These are phyloP conservation scores for Penicillium olsonii DNA, from an alignment of 2,329 filamentous ascomycete species.

Conservation along the genomic window DNA sequence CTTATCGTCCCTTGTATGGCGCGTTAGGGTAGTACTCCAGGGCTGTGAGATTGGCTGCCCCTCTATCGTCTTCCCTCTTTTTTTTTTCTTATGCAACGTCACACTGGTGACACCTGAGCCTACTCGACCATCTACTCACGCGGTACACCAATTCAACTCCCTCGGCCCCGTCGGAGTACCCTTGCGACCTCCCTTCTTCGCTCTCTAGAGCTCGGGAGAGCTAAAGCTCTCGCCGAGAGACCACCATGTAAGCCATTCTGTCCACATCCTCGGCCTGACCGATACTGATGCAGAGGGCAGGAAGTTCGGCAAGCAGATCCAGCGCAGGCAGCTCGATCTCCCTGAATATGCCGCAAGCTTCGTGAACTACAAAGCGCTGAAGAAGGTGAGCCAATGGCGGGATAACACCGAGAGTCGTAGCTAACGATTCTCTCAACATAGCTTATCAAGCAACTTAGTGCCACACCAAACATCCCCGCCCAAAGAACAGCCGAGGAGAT, in stretches of 20 bases:
- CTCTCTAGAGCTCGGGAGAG: slow-evolving; percentile 13
- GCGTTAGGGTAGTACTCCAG: slow-evolving; percentile 4
- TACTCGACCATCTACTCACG: too few species aligned
- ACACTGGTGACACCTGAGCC: slow-evolving; percentile 13
- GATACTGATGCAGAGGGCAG: slow-evolving; percentile 50
- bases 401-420: slow-evolving; percentile 3
- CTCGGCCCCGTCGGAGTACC: slow-evolving; percentile 4
- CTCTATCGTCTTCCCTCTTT: background rate
- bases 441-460: slow-evolving; percentile 98
- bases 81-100: slow-evolving; percentile 3
- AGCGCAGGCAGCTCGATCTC: slow-evolving; percentile 97
- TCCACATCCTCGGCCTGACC: background rate
- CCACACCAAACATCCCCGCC: slow-evolving; percentile 79
- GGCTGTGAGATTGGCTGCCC: background rate
- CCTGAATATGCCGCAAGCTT: slow-evolving; percentile 99
- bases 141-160: too few species aligned
- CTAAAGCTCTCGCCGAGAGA: slow-evolving; percentile 14
- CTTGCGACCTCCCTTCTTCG: background rate
- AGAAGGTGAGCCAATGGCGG: slow-evolving; percentile 70
- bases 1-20: slow-evolving; percentile 1
- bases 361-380: slow-evolving; percentile 98
- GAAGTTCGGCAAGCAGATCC: slow-evolving; percentile 99
- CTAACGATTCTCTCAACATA: slow-evolving; percentile 47
- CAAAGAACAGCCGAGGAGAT: slow-evolving; percentile 60
- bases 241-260: slow-evolving; percentile 6